Conservation (phyloP, 495 filamentous ascomycete genomes). For the Penicillium salamii region DNA sequence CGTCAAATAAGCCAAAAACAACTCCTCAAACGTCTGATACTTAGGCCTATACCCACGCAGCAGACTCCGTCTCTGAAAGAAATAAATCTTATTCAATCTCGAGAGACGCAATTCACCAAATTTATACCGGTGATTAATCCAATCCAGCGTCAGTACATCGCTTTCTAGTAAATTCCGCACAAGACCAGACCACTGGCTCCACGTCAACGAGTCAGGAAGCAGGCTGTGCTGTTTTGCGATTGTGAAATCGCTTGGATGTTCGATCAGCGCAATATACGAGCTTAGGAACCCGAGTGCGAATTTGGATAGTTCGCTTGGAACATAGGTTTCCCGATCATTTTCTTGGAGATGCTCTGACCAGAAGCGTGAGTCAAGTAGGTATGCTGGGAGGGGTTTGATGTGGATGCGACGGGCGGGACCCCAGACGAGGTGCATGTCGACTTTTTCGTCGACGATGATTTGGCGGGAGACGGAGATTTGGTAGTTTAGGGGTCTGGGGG, state of each 20-base stretch:
- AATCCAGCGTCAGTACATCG: background rate
- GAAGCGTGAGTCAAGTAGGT: conserved; percentile 38
- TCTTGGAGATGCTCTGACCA: conserved; percentile 27
- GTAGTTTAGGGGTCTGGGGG: conserved; percentile 46
- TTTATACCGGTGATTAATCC: conserved; percentile 37
- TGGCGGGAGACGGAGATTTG: conserved; percentile 39
- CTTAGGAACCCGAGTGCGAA: conserved; percentile 42
- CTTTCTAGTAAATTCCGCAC: conserved; percentile 11
- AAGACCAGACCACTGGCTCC: conserved; percentile 15
- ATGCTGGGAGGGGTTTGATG: conserved; percentile 44
- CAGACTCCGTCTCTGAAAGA: background rate
- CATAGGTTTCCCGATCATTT: background rate
- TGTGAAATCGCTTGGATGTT: conserved; percentile 44
- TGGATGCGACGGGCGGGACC: conserved; percentile 29
- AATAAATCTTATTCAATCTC: conserved; percentile 16
- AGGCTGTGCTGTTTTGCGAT: conserved; percentile 33
- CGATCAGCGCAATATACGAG: conserved; percentile 43
- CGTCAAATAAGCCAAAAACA: conserved; percentile 45
- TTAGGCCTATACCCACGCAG: conserved; percentile 7
- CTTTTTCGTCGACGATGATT: conserved; percentile 40
- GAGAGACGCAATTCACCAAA: conserved; percentile 45
- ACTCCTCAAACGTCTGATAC: conserved; percentile 11
- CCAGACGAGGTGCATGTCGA: conserved; percentile 44
- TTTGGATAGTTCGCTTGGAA: background rate
- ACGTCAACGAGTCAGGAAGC: conserved; percentile 29